Evolutionary conservation across 2,329 filamentous ascomycete species (phyloP).

Genomic region (Lizonia empirigonia): DNA sequence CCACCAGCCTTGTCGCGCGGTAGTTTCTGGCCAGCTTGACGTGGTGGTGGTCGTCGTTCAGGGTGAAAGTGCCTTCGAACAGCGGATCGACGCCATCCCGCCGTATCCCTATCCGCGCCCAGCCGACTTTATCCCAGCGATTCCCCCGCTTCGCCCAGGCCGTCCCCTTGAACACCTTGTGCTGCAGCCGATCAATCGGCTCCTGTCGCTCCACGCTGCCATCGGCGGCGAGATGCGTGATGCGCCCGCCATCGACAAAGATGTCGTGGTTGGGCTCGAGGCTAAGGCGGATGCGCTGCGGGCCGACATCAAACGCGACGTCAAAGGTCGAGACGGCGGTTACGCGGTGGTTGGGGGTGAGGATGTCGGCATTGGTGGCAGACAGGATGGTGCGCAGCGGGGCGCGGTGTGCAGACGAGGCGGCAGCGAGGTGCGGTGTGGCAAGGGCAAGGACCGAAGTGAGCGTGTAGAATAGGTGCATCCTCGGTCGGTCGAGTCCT

Average conservation of each 20-base stretch:
- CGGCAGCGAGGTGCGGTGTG: slow-evolving; percentile 32
- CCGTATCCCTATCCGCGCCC: slow-evolving; percentile 80
- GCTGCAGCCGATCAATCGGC: slow-evolving; percentile 70
- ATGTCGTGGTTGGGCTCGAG: slow-evolving; percentile 93
- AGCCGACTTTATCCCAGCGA: slow-evolving; percentile 83
- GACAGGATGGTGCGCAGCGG: slow-evolving; percentile 76
- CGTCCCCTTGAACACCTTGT: slow-evolving; percentile 83
- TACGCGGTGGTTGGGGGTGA: slow-evolving; percentile 77
- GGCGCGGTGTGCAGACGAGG: slow-evolving; percentile 60
- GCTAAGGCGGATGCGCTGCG: slow-evolving; percentile 72
- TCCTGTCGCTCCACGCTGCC: slow-evolving; percentile 72
- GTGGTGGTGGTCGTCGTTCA: slow-evolving; percentile 84
- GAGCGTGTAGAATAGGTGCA: slow-evolving; percentile 23
- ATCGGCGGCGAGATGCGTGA: slow-evolving; percentile 74
- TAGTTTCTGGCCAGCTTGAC: slow-evolving; percentile 79
- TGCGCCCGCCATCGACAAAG: slow-evolving; percentile 73
- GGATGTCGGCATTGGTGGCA: slow-evolving; percentile 75
- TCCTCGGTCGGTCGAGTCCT: slow-evolving; percentile 4
- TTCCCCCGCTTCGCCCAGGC: slow-evolving; percentile 77
- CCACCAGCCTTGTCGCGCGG: slow-evolving; percentile 67
- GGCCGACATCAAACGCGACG: slow-evolving; percentile 74
- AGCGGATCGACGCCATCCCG: slow-evolving; percentile 77
- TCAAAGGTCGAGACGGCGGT: slow-evolving; percentile 85
- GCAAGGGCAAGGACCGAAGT: slow-evolving; percentile 27
- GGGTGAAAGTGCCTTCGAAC: slow-evolving; percentile 87